phyloP scores from a whole-genome alignment of 352 stramenopile species.

The Globisporangium rhizosaccharum region DNA sequence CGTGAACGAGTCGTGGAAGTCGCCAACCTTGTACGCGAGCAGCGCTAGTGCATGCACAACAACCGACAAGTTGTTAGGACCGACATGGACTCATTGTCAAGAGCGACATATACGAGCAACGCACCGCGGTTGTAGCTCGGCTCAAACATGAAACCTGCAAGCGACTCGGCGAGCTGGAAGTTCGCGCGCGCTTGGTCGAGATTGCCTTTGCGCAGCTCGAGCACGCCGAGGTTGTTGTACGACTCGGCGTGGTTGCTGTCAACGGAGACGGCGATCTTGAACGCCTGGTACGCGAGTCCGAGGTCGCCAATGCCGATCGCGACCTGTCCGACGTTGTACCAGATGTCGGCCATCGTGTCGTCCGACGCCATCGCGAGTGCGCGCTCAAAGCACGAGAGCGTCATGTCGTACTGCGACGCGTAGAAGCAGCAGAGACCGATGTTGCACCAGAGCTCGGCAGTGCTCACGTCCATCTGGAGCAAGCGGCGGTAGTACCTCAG shows the following conservation, averaged over 20 bases:
- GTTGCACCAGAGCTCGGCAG: slow-evolving; percentile 93
- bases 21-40: slow-evolving; percentile 86
- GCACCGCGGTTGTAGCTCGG: slow-evolving; percentile 87
- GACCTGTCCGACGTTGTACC: slow-evolving; percentile 94
- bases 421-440: slow-evolving; percentile 93
- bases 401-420: slow-evolving; percentile 92
- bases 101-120: slow-evolving; percentile 14
- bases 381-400: slow-evolving; percentile 90
- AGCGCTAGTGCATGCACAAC: slow-evolving; percentile 47
- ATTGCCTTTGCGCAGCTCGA: slow-evolving; percentile 88
- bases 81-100: slow-evolving; percentile 1
- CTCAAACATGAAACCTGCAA: slow-evolving; percentile 89
- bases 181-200: slow-evolving; percentile 79
- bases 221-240: slow-evolving; percentile 89
- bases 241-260: slow-evolving; percentile 90
- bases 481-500: slow-evolving; percentile 91
- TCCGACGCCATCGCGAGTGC: slow-evolving; percentile 85
- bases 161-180: slow-evolving; percentile 73
- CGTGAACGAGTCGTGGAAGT: slow-evolving; percentile 88
- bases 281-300: slow-evolving; percentile 90
- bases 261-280: slow-evolving; percentile 91
- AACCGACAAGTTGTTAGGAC: background rate
- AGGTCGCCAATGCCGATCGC: slow-evolving; percentile 91
- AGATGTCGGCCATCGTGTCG: slow-evolving; percentile 90
- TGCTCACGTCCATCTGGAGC: slow-evolving; percentile 91